Conservation (phyloP, 495 filamentous ascomycete genomes). For the Penicillium samsonianum region DNA sequence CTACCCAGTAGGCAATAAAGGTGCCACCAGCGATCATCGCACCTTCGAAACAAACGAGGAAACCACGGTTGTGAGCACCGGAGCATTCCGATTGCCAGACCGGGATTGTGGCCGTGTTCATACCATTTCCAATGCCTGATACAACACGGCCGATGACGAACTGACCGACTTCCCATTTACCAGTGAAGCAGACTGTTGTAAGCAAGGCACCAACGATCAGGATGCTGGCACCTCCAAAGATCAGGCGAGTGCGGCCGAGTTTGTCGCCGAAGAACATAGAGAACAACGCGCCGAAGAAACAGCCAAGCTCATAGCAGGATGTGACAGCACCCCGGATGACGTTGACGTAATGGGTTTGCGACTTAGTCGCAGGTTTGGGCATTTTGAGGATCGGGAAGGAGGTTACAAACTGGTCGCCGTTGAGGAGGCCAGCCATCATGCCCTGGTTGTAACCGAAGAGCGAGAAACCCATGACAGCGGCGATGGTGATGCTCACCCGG, state of each 20-base stretch:
- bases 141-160: conserved; percentile 46
- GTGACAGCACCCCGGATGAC: conserved; percentile 40
- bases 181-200: conserved; percentile 45
- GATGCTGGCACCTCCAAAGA: conserved; percentile 46
- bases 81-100: conserved; percentile 49
- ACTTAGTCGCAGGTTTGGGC: conserved; percentile 6
- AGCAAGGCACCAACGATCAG: conserved; percentile 55
- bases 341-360: conserved; percentile 17
- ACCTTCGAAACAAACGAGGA: conserved; percentile 37
- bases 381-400: conserved; percentile 20
- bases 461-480: conserved; percentile 29
- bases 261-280: conserved; percentile 49
- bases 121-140: conserved; percentile 44
- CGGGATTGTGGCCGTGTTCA: conserved; percentile 43
- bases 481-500: conserved; percentile 28
- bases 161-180: conserved; percentile 35
- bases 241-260: conserved; percentile 52
- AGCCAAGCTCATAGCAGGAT: conserved; percentile 57
- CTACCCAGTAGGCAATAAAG: conserved; percentile 43
- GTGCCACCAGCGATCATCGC: conserved; percentile 37
- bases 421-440: conserved; percentile 30
- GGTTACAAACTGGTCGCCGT: conserved; percentile 20
- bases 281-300: conserved; percentile 55
- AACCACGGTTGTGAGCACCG: conserved; percentile 33
- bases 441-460: conserved; percentile 33